These are phyloP conservation scores for Cicer cuneatum DNA, from an alignment of 306 rosid genomes.

Conservation along the genomic window DNA sequence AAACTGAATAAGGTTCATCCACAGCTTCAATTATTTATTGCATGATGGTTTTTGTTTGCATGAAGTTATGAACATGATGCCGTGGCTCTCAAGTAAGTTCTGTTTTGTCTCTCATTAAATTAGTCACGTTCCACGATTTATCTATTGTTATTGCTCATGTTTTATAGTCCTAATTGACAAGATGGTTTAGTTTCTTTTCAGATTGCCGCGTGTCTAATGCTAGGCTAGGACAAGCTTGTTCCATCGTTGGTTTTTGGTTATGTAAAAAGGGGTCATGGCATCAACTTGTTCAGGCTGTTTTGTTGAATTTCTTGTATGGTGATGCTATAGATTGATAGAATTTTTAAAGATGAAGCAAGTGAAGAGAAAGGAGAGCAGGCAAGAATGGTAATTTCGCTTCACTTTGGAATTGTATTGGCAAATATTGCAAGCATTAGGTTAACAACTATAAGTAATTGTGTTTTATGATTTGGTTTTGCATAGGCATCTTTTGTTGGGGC, in stretches of 20 bases:
- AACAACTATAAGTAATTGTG: not conserved
- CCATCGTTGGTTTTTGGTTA: no score
- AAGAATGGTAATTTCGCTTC: slow-evolving; percentile 71
- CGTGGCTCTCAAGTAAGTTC: slow-evolving; percentile 45
- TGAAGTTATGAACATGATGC: slow-evolving; percentile 27
- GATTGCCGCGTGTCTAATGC: not conserved
- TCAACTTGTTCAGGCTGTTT: no score
- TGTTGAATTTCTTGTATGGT: slow-evolving; percentile 5
- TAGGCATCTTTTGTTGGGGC: slow-evolving; percentile 97
- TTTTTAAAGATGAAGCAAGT: slow-evolving; percentile 92
- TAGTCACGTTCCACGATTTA: not conserved
- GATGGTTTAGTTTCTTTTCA: slow-evolving; percentile 33
- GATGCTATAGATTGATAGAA: slow-evolving; percentile 66
- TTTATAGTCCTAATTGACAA: slow-evolving; percentile 18
- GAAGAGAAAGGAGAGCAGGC: slow-evolving; percentile 98
- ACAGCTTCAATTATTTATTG: slow-evolving; percentile 52
- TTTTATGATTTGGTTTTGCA: slow-evolving; percentile 15
- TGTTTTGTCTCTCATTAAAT: slow-evolving; percentile 21
- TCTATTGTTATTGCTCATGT: slow-evolving; percentile 22
- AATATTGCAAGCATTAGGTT: slow-evolving; percentile 23
- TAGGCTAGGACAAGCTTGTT: no score
- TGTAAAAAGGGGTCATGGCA: no score
- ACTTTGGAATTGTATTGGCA: not conserved
- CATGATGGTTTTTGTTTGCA: slow-evolving; percentile 21
- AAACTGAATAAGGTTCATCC: slow-evolving; percentile 62